phyloP scores from a whole-genome alignment of 176 grass and related monocot species.

The Alopecurus myosuroides region DNA sequence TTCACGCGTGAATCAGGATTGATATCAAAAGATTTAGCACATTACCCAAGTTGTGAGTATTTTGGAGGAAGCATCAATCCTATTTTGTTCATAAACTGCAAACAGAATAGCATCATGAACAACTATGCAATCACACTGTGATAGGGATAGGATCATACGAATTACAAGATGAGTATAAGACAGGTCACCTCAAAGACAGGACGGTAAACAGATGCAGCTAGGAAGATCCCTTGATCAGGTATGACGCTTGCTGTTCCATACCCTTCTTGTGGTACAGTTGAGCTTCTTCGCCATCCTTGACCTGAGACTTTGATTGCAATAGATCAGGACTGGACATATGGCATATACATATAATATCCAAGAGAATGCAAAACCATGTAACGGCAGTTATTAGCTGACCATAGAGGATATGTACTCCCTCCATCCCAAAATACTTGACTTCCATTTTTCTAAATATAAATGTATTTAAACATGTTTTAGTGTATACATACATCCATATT shows the following conservation, averaged over 20 bases:
- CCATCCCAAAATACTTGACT: too few relatives aligned
- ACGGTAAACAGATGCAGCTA: constrained; percentile 92
- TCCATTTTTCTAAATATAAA: too few relatives aligned
- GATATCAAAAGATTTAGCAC: constrained; percentile 8
- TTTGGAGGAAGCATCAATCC: constrained; percentile 76
- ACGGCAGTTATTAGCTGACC: constrained; percentile 5
- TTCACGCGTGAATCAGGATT: constrained; percentile 12
- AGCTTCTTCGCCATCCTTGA: constrained; percentile 92
- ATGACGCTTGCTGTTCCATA: constrained; percentile 87
- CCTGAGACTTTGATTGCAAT: constrained; percentile 29
- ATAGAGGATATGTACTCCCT: too few relatives aligned
- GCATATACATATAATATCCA: constrained; percentile 12
- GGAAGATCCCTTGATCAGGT: constrained; percentile 97
- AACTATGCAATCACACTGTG: constrained; percentile 21
- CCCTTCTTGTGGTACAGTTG: constrained; percentile 81
- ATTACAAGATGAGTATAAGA: constrained; percentile 6
- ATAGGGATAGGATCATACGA: not conserved
- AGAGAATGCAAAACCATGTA: constrained; percentile 20
- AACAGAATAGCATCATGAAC: constrained; percentile 23
- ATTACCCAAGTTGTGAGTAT: constrained; percentile 82
- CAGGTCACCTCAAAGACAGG: constrained; percentile 87
- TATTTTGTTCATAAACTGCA: constrained; percentile 97
- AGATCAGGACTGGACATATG: constrained; percentile 25
- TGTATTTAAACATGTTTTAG: too few relatives aligned
- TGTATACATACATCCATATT: too few relatives aligned